phyloP scores from a whole-genome alignment of 78 protist genomes.

The Dictyostelium citrinum region DNA sequence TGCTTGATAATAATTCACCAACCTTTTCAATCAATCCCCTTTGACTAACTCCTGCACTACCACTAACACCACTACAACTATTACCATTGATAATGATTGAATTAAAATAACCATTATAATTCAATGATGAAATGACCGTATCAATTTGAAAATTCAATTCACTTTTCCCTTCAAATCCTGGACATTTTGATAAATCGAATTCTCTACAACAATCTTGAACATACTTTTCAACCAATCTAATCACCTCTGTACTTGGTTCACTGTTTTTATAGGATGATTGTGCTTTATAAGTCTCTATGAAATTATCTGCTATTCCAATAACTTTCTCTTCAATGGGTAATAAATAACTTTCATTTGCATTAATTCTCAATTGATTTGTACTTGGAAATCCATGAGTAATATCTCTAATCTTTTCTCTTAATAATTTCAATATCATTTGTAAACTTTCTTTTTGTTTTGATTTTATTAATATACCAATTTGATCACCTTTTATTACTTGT shows the following conservation, averaged over 20 bases:
- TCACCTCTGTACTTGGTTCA: constrained; percentile 19
- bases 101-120: constrained; percentile 22
- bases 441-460: constrained; percentile 3
- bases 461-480: constrained; percentile 31
- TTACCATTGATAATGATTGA: neutral
- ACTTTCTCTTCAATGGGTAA: neutral
- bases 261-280: neutral
- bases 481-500: neutral
- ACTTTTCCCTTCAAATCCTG: constrained; percentile 26
- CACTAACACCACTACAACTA: neutral
- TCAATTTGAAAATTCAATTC: constrained; percentile 15
- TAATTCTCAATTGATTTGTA: neutral
- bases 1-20: constrained; percentile 9
- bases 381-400: constrained; percentile 18
- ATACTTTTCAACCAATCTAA: constrained; percentile 28
- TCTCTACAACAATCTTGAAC: constrained; percentile 1
- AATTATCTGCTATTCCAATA: neutral
- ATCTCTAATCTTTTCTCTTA: constrained; percentile 1
- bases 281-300: constrained; percentile 26
- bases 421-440: constrained; percentile 1
- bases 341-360: constrained; percentile 4
- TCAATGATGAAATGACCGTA: neutral
- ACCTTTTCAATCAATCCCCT: neutral
- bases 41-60: neutral
- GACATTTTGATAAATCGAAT: constrained; percentile 49